Conservation (phyloP, 768 basidiomycete species). For the Amanita molliuscula region DNA sequence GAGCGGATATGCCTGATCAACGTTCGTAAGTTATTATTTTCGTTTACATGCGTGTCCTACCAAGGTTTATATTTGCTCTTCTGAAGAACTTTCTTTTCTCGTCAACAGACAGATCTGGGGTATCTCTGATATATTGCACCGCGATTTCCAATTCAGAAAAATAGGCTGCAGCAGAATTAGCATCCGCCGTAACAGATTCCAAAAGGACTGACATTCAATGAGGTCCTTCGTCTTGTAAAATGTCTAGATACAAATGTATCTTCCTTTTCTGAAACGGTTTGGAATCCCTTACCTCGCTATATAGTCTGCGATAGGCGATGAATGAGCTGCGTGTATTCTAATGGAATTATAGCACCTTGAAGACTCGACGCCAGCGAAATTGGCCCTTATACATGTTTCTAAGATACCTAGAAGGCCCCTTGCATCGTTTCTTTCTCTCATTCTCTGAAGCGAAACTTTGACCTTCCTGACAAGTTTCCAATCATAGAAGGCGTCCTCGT, state of each 20-base stretch:
- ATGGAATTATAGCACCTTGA: constrained; percentile 35
- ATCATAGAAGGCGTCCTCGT: constrained; percentile 89
- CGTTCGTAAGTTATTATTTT: not conserved
- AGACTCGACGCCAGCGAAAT: constrained; percentile 91
- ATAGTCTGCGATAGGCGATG: constrained; percentile 44
- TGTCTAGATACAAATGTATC: constrained; percentile 39
- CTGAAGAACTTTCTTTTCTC: constrained; percentile 93
- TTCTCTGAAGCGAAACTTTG: constrained; percentile 43
- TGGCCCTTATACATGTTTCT: constrained; percentile 82
- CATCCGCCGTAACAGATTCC: not conserved
- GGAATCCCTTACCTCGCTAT: constrained; percentile 77
- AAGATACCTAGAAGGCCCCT: constrained; percentile 83
- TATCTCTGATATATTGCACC: constrained; percentile 65
- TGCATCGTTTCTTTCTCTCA: constrained; percentile 72
- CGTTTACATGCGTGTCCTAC: constrained; percentile 19
- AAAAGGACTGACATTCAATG: constrained; percentile 57
- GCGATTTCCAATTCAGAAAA: constrained; percentile 69
- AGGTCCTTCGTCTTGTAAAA: constrained; percentile 86
- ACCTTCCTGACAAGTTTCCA: constrained; percentile 80
- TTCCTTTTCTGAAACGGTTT: constrained; percentile 2
- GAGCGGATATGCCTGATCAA: constrained; percentile 53
- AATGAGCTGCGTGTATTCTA: not conserved
- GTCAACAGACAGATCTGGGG: constrained; percentile 63
- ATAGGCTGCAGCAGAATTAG: constrained; percentile 45
- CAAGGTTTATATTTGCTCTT: constrained; percentile 80